Conservation (phyloP, 176 grass and related monocot species). For the Hordeum marinum region DNA sequence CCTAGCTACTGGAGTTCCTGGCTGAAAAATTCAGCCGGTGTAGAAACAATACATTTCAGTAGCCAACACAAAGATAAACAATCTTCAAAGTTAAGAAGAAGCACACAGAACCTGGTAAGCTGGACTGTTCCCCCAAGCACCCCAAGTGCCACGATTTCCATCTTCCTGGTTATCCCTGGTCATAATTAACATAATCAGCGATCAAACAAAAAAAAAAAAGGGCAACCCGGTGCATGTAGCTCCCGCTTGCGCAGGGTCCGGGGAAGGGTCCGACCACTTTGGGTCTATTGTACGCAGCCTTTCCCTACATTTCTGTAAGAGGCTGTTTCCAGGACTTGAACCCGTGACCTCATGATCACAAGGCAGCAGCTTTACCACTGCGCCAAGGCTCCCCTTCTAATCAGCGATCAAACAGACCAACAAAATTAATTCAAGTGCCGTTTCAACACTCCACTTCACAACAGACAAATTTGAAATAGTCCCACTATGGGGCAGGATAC, state of each 20-base stretch:
- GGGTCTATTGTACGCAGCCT: no score
- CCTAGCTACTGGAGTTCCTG: constrained; percentile 51
- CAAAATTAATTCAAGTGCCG: background rate
- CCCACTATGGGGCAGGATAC: background rate
- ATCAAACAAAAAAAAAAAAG: no score
- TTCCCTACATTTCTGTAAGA: no score
- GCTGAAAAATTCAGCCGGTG: constrained; percentile 36
- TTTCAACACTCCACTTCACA: background rate
- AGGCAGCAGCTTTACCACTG: no score
- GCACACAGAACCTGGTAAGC: constrained; percentile 51
- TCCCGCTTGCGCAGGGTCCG: no score
- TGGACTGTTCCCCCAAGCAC: constrained; percentile 69
- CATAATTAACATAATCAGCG: constrained; percentile 6
- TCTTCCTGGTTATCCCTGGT: constrained; percentile 70
- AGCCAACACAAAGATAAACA: background rate
- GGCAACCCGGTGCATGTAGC: no score
- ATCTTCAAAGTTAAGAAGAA: background rate
- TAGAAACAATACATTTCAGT: constrained; percentile 1
- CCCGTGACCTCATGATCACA: no score
- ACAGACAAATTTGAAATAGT: background rate
- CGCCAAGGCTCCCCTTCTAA: no score
- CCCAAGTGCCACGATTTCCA: constrained; percentile 66
- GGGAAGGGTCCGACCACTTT: no score
- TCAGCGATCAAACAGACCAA: constrained; percentile 24
- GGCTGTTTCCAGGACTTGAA: no score